Evolutionary conservation across 2,329 filamentous ascomycete genomes (phyloP).

Genomic region (Alternaria triticimaculans): DNA sequence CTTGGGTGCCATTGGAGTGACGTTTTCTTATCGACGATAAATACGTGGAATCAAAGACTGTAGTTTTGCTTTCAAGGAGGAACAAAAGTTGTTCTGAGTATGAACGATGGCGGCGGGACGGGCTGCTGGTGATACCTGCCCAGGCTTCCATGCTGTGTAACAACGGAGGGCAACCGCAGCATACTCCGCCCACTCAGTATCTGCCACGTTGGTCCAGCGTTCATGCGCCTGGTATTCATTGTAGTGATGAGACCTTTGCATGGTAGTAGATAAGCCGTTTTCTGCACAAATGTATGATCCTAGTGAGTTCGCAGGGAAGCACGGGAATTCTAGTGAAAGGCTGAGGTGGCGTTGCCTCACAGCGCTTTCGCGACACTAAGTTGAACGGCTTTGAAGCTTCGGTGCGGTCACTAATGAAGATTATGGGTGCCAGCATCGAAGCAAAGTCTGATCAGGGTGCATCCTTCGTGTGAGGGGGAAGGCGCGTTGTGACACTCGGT

Average conservation of each 20-base stretch:
- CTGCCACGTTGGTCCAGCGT: neutral
- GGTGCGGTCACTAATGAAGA: neutral
- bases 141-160: neutral
- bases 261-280: neutral
- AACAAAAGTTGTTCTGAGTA: neutral
- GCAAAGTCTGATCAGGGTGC: neutral
- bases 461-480: neutral
- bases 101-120: neutral
- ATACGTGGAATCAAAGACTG: rapidly evolving
- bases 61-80: too few relatives aligned
- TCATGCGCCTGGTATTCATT: too few relatives aligned
- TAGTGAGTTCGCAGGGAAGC: neutral
- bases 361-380: neutral
- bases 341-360: neutral
- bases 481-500: neutral
- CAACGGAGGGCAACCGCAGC: neutral
- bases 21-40: neutral
- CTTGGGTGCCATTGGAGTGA: neutral
- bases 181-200: neutral
- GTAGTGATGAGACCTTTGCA: too few relatives aligned
- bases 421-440: neutral
- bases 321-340: neutral
- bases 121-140: neutral
- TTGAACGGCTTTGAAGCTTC: neutral
- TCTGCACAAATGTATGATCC: neutral